These are phyloP conservation scores for Verticillium albo-atrum DNA, from an alignment of 2,329 filamentous ascomycete genomes.

Conservation along the genomic window DNA sequence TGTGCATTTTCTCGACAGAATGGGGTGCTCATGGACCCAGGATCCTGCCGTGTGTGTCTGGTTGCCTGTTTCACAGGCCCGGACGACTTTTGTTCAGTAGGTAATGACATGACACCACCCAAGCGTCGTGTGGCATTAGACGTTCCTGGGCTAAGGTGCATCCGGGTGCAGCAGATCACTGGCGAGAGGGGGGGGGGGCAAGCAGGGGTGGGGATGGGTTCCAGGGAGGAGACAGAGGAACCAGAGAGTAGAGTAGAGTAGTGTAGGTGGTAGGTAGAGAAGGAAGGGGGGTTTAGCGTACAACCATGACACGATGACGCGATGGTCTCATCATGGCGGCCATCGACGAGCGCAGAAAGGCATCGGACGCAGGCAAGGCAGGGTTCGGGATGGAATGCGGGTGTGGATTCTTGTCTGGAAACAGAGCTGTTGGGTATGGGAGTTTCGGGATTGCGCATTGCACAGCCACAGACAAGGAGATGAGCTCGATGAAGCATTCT, in stretches of 20 bases:
- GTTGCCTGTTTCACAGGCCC: neutral
- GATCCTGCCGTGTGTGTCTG: neutral
- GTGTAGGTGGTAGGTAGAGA: neutral
- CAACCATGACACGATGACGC: neutral
- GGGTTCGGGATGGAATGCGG: neutral
- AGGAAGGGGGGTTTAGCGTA: neutral
- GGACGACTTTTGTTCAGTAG: too few relatives aligned
- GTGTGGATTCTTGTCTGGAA: neutral
- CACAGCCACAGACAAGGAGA: neutral
- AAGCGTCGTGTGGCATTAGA: neutral
- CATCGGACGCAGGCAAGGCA: neutral
- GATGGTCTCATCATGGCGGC: neutral
- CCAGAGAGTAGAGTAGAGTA: too few relatives aligned
- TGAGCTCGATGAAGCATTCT: neutral
- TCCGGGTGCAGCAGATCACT: neutral
- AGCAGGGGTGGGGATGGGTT: neutral
- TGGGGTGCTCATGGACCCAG: neutral
- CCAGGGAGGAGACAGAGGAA: neutral
- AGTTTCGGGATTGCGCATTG: neutral
- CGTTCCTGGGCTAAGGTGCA: constrained; percentile 1
- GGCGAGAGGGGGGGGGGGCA: neutral
- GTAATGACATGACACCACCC: neutral
- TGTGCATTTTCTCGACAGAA: neutral
- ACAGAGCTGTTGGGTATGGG: neutral
- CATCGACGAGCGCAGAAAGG: neutral